Conservation (phyloP, 1,139 yeast species). For the Pichia sp. region DNA sequence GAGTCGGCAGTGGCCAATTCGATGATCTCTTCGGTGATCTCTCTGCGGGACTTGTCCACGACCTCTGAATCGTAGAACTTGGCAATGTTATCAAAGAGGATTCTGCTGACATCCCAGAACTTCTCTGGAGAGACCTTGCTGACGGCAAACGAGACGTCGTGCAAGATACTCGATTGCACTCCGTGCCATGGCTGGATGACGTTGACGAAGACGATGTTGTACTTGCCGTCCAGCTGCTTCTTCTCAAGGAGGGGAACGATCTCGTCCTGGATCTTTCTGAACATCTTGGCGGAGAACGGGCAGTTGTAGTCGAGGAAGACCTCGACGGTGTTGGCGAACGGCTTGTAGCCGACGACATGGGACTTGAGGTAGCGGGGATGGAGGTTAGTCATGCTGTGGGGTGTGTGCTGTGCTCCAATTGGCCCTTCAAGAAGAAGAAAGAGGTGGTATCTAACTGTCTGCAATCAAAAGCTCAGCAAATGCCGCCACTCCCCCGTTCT, state of each 20-base stretch:
- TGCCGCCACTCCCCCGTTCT: not conserved
- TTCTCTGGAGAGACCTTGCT: slow-evolving; percentile 55
- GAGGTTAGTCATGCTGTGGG: slow-evolving; percentile 22
- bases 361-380: slow-evolving; percentile 25
- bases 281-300: slow-evolving; percentile 69
- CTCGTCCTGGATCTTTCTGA: slow-evolving; percentile 48
- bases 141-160: slow-evolving; percentile 73
- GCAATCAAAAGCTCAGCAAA: too few relatives aligned
- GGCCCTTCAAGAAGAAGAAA: not conserved
- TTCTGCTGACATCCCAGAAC: slow-evolving; percentile 63
- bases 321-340: slow-evolving; percentile 38
- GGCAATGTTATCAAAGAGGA: slow-evolving; percentile 52
- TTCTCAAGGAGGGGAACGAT: slow-evolving; percentile 54
- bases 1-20: not conserved
- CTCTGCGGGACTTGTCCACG: slow-evolving; percentile 51
- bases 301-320: slow-evolving; percentile 79
- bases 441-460: not conserved
- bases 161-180: slow-evolving; percentile 53
- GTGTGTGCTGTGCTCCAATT: too few relatives aligned
- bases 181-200: slow-evolving; percentile 91
- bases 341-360: slow-evolving; percentile 19
- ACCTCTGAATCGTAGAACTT: slow-evolving; percentile 64
- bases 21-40: slow-evolving; percentile 44
- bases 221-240: slow-evolving; percentile 44
- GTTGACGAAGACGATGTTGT: slow-evolving; percentile 60